These are phyloP conservation scores for Nothophaeocryptopus gaeumannii DNA, from an alignment of 2,329 filamentous ascomycete genomes.

Conservation along the genomic window DNA sequence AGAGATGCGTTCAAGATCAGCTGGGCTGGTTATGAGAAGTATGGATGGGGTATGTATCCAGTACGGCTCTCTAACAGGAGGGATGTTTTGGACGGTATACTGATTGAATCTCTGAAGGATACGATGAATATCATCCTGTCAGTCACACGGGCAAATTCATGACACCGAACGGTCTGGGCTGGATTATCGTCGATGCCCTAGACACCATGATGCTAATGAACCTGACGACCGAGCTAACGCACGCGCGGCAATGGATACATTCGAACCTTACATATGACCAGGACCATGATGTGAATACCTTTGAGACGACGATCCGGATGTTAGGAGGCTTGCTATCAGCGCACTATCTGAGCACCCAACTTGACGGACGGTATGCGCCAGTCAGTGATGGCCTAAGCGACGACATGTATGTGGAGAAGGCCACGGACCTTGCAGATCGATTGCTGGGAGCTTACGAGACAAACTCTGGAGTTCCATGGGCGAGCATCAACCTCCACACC, in stretches of 20 bases:
- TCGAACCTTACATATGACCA: constrained; percentile 81
- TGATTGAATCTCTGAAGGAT: constrained; percentile 42
- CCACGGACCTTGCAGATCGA: constrained; percentile 85
- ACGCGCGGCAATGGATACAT: constrained; percentile 86
- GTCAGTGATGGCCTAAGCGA: constrained; percentile 72
- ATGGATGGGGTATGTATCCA: constrained; percentile 78
- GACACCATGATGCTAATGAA: constrained; percentile 99
- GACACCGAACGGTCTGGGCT: constrained; percentile 84
- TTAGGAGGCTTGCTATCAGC: constrained; percentile 87
- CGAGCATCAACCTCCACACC: constrained; percentile 82
- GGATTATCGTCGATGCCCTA: constrained; percentile 95
- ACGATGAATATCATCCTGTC: constrained; percentile 83
- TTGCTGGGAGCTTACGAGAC: constrained; percentile 86
- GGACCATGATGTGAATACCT: constrained; percentile 93
- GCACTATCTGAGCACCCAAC: constrained; percentile 86
- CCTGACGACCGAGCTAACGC: constrained; percentile 75
- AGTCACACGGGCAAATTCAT: constrained; percentile 78
- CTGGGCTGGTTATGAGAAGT: constrained; percentile 87
- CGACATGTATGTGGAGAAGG: constrained; percentile 94
- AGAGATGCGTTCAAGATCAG: constrained; percentile 87
- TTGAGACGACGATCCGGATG: constrained; percentile 98
- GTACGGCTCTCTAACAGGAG: constrained; percentile 19
- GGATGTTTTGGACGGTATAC: neutral
- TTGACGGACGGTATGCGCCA: constrained; percentile 69
- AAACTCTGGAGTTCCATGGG: constrained; percentile 79